A percentile compares a stretch with the other conserved stretches of the same genome.
phyloP scores from a whole-genome alignment of 495 filamentous ascomycete species.

The Penicillium bialowiezense region DNA sequence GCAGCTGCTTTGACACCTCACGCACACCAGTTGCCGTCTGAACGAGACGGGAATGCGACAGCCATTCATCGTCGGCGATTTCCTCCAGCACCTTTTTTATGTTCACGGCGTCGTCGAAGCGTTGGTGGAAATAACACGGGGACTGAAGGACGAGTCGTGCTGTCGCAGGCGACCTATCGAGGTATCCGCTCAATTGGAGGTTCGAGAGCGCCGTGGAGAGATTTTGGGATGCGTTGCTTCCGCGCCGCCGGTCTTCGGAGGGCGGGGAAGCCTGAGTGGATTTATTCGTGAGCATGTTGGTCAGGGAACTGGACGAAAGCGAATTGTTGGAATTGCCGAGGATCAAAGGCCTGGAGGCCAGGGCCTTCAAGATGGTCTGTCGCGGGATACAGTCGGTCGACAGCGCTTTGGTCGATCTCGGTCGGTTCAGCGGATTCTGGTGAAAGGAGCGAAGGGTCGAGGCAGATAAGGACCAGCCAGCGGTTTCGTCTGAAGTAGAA shows the following conservation, averaged over 20 bases:
- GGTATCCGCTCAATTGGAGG: slow-evolving; percentile 45
- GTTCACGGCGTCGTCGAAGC: slow-evolving; percentile 94
- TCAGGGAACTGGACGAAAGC: slow-evolving; percentile 42
- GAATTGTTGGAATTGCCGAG: slow-evolving; percentile 52
- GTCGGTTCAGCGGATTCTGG: slow-evolving; percentile 37
- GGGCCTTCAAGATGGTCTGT: slow-evolving; percentile 85
- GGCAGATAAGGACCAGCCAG: slow-evolving; percentile 25
- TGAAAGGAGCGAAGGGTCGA: slow-evolving; percentile 39
- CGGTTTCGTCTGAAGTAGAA: slow-evolving; percentile 30
- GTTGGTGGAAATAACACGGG: slow-evolving; percentile 95
- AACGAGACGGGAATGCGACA: slow-evolving; percentile 87
- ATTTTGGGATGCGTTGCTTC: slow-evolving; percentile 53
- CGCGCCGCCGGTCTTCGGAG: slow-evolving; percentile 40
- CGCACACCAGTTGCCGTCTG: slow-evolving; percentile 93
- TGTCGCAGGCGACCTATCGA: slow-evolving; percentile 55
- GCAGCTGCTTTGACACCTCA: slow-evolving; percentile 91
- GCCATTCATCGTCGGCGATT: slow-evolving; percentile 81
- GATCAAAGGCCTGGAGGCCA: slow-evolving; percentile 67
- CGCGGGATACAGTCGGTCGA: slow-evolving; percentile 73
- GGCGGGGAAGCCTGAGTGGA: slow-evolving; percentile 21
- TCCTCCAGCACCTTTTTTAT: slow-evolving; percentile 94
- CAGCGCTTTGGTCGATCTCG: slow-evolving; percentile 58
- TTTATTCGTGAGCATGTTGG: slow-evolving; percentile 40
- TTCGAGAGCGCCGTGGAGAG: slow-evolving; percentile 65
- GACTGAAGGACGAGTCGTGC: slow-evolving; percentile 71